Percentiles rank a stretch among this genome's conserved stretches.
phyloP scores from a whole-genome alignment of 768 basidiomycete genomes.

The Pleurotus ostreatus region DNA sequence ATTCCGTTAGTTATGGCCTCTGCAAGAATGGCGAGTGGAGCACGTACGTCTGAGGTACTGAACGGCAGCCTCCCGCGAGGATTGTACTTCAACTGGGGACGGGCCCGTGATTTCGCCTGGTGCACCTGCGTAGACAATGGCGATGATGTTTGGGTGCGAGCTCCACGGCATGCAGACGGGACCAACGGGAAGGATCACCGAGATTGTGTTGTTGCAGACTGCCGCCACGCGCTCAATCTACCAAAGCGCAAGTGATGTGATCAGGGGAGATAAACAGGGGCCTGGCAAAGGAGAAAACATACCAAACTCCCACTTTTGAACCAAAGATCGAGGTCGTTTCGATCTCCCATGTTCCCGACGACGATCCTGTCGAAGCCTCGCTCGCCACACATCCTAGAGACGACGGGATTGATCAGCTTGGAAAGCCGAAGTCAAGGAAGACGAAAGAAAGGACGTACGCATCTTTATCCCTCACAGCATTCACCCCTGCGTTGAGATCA shows the following conservation, averaged over 20 bases:
- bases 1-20: not conserved
- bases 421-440: constrained; percentile 19
- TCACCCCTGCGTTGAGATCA: constrained; percentile 30
- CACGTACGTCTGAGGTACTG: constrained; percentile 62
- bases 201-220: constrained; percentile 69
- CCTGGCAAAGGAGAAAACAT: no score
- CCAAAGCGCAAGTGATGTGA: no score
- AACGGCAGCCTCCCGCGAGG: constrained; percentile 70
- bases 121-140: constrained; percentile 64
- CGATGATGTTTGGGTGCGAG: constrained; percentile 68
- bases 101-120: constrained; percentile 70
- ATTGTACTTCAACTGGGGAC: constrained; percentile 57
- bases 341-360: constrained; percentile 59
- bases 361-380: constrained; percentile 56
- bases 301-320: constrained; percentile 50
- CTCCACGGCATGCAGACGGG: constrained; percentile 63
- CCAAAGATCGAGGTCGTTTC: constrained; percentile 58
- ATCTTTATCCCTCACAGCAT: constrained; percentile 44
- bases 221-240: constrained; percentile 50
- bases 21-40: constrained; percentile 69
- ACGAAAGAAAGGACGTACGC: constrained; percentile 30
- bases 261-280: no score
- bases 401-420: constrained; percentile 24
- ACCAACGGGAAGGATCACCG: constrained; percentile 61
- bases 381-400: constrained; percentile 43